A percentile compares a stretch with the other conserved stretches of the same genome.
These are phyloP conservation scores for Aspergillus sp. DNA, from an alignment of 2,329 filamentous ascomycete species.

Conservation along the genomic window DNA sequence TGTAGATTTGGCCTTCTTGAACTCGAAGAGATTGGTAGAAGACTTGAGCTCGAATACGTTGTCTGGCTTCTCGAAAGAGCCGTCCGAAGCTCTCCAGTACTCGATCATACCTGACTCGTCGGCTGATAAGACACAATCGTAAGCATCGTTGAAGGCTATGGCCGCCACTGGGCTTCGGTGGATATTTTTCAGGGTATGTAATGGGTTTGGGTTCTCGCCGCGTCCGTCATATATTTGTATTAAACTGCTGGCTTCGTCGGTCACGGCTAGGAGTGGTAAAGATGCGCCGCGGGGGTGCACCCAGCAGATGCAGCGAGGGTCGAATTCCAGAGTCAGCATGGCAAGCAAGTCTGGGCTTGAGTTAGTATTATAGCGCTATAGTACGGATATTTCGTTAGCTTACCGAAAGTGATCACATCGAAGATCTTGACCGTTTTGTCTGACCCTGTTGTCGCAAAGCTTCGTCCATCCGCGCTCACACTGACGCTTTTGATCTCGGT, in stretches of 20 bases:
- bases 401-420: slow-evolving; percentile 74
- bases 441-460: slow-evolving; percentile 81
- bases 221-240: slow-evolving; percentile 88
- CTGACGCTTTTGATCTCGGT: slow-evolving; percentile 82
- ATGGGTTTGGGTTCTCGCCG: slow-evolving; percentile 72
- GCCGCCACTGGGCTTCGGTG: slow-evolving; percentile 78
- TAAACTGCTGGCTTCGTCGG: slow-evolving; percentile 68
- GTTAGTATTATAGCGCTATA: slow-evolving; percentile 11
- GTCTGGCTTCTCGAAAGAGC: slow-evolving; percentile 83
- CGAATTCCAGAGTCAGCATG: slow-evolving; percentile 75
- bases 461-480: slow-evolving; percentile 84
- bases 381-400: slow-evolving; percentile 7
- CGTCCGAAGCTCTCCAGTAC: slow-evolving; percentile 79
- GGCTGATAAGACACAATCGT: slow-evolving; percentile 85
- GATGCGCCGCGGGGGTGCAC: slow-evolving; percentile 87
- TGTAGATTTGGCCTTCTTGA: slow-evolving; percentile 89
- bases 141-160: slow-evolving; percentile 85
- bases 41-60: slow-evolving; percentile 93
- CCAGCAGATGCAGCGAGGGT: slow-evolving; percentile 83
- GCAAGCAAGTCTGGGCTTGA: slow-evolving; percentile 65
- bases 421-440: slow-evolving; percentile 55
- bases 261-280: slow-evolving; percentile 79
- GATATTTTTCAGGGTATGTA: slow-evolving; percentile 76
- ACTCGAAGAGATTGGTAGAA: slow-evolving; percentile 90
- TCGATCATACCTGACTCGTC: slow-evolving; percentile 93